Evolutionary conservation across 352 stramenopile genomes (phyloP).

Genomic region (Pythium sp.): DNA sequence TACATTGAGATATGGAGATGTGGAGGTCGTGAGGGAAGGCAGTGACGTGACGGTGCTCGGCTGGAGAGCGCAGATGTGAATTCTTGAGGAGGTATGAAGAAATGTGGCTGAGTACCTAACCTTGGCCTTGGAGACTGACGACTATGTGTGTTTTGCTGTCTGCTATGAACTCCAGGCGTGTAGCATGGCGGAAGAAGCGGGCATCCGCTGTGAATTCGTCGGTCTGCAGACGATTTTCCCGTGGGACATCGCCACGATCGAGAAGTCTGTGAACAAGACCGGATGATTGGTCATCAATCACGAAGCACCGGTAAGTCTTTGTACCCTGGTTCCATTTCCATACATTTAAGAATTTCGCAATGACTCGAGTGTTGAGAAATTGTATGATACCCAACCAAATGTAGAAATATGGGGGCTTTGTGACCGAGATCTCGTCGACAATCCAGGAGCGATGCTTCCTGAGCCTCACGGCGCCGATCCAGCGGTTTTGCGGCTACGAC

Average conservation of each 20-base stretch:
- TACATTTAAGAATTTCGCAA: too few species aligned
- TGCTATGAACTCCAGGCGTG: slow-evolving; percentile 47
- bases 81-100: not conserved
- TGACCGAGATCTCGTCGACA: slow-evolving; percentile 93
- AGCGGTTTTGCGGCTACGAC: slow-evolving; percentile 94
- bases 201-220: slow-evolving; percentile 97
- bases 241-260: slow-evolving; percentile 95
- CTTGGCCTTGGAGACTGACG: not conserved
- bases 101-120: not conserved
- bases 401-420: slow-evolving; percentile 92
- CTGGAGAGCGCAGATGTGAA: not conserved
- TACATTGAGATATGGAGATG: too few species aligned
- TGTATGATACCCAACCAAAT: too few species aligned
- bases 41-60: too few species aligned
- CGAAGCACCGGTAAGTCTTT: slow-evolving; percentile 89
- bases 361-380: not conserved
- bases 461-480: slow-evolving; percentile 94
- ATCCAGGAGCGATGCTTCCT: slow-evolving; percentile 95
- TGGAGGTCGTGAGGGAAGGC: too few species aligned
- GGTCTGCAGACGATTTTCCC: slow-evolving; percentile 97
- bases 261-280: slow-evolving; percentile 96
- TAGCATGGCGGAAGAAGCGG: slow-evolving; percentile 87
- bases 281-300: slow-evolving; percentile 96
- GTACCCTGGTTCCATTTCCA: not conserved
- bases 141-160: slow-evolving; percentile 33